Evolutionary conservation across 2,329 filamentous ascomycete genomes (phyloP), one percentile per base, ranked within the genome.

Genomic region (Polytolypa hystricis): DNA sequence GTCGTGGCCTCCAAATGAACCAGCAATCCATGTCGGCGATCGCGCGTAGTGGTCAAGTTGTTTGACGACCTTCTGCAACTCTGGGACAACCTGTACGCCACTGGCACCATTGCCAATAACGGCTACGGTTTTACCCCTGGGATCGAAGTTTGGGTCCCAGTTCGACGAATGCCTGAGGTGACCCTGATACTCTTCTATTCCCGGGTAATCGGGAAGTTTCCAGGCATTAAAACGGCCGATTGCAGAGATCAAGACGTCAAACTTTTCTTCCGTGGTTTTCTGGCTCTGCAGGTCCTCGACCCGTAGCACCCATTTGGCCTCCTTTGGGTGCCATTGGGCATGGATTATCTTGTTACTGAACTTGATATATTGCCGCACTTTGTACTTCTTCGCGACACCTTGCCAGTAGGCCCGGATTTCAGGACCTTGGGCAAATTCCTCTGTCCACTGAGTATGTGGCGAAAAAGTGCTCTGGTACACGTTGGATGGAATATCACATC

Each of bases 381-480:
- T 66, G 51, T 82, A 70, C 46, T 82, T 80, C 5, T 61, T 61
- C 0, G 79, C 77, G 3, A 81, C 54, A 0, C 55, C 55, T 47
- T 80, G 68, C 77, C 77, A 78, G 50, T 85, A 84, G 10, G 73
- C 67, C 6, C 67, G 60, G 40, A 84, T 84, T 52, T 84, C 81
- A 4, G 60, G 53, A 0, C 79, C 79, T 26, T 73, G 72, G 0
- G 80, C 73, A 47, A 81, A 84, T 39, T 77, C 66, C 45, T 83
- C 76, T 0, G 68, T 69, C 80, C 80, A 85, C 44, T 81, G 66
- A 0, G 67, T 71, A 38, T 83, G 83, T 1, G 78, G 76, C 4
- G 67, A 65, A 51, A 82, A 84, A 0, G 74, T 77, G 4, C 71
- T 71, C 50, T 82, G 79, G 47, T 84, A 84, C 10, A 78, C 75